Evolutionary conservation across 2,329 filamentous ascomycete species (phyloP).

Genomic region (Diplodia mutila): DNA sequence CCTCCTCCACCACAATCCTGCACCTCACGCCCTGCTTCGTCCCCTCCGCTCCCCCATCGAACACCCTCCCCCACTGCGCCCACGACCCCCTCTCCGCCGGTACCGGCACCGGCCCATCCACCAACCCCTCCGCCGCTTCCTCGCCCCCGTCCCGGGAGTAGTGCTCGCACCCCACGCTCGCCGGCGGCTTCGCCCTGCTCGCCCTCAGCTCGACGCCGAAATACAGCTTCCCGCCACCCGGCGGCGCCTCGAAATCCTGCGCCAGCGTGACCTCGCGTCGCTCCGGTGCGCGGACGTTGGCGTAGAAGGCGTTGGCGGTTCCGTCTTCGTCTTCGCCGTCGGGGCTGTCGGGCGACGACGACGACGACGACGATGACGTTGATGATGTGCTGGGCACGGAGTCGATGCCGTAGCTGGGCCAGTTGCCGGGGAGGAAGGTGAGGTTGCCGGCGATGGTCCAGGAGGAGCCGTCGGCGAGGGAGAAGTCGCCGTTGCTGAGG

Average conservation of each 20-base stretch:
- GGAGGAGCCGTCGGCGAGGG: neutral
- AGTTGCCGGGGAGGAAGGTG: neutral
- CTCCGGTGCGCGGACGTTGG: neutral
- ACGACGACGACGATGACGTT: neutral
- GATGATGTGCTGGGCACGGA: neutral
- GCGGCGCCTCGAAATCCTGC: neutral
- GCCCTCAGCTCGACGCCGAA: neutral
- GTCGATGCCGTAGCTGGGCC: neutral
- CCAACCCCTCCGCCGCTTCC: neutral
- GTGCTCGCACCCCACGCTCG: neutral
- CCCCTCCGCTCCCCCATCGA: neutral
- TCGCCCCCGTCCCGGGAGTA: neutral
- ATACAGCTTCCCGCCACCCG: neutral
- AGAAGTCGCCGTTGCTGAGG: neutral
- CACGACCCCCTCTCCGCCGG: neutral
- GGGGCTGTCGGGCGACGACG: neutral
- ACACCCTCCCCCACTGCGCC: neutral
- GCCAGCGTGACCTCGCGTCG: neutral
- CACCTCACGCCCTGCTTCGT: neutral
- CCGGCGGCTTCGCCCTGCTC: neutral
- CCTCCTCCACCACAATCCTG: neutral
- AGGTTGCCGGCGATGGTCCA: neutral
- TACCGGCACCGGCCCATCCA: neutral
- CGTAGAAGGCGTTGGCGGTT: neutral
- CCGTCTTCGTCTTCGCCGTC: neutral